Conservation (phyloP, 805 yeast genomes). For the Ogataea nonfermentans region DNA sequence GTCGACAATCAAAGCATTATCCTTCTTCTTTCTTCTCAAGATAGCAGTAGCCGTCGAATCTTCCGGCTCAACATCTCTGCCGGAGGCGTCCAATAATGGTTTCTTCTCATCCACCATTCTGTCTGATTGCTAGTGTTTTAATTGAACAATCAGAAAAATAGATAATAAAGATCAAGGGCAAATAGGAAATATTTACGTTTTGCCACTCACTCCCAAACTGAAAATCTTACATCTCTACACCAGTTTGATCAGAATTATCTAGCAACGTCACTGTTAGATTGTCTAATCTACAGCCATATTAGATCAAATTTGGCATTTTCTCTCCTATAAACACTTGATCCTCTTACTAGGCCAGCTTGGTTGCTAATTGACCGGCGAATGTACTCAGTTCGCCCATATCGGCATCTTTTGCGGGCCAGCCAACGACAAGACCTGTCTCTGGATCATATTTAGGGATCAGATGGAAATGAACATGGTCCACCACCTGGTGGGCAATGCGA, state of each 20-base stretch:
- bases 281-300: no score
- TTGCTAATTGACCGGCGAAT: slow-evolving; percentile 58
- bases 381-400: slow-evolving; percentile 70
- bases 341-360: slow-evolving; percentile 30
- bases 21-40: slow-evolving; percentile 96
- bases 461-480: slow-evolving; percentile 96
- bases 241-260: background rate
- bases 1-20: slow-evolving; percentile 87
- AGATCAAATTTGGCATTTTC: no score
- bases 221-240: slow-evolving; percentile 5
- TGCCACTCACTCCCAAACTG: slow-evolving; percentile 6
- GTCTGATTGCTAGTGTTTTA: slow-evolving; percentile 7
- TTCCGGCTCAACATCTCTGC: slow-evolving; percentile 34
- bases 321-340: no score
- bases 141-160: slow-evolving; percentile 10
- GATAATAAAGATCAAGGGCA: slow-evolving; percentile 12
- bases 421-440: slow-evolving; percentile 76
- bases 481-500: slow-evolving; percentile 90
- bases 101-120: slow-evolving; percentile 35
- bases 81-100: slow-evolving; percentile 38
- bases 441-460: slow-evolving; percentile 83
- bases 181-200: slow-evolving; percentile 8
- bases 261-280: background rate
- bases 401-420: slow-evolving; percentile 90
- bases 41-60: slow-evolving; percentile 90